Conservation (phyloP, 495 filamentous ascomycete species). For the Massariosphaeria phaeospora region DNA sequence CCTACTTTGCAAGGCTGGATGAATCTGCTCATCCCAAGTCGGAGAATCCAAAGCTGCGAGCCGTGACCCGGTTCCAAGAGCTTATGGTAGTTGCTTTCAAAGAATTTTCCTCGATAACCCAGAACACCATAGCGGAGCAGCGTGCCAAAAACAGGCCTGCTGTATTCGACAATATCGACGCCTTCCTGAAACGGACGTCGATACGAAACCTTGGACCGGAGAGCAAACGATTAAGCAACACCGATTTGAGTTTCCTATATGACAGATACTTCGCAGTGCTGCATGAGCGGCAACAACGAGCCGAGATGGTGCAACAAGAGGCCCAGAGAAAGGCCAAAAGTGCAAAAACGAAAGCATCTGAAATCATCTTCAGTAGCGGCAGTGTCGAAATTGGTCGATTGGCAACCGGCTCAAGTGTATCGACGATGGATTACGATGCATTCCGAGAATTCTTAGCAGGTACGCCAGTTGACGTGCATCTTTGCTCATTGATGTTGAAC, state of each 20-base stretch:
- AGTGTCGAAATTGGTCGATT: constrained; percentile 73
- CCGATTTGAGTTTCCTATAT: constrained; percentile 83
- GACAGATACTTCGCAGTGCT: constrained; percentile 87
- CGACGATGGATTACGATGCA: constrained; percentile 92
- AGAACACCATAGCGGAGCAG: constrained; percentile 82
- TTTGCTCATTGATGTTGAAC: background rate
- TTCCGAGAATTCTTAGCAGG: constrained; percentile 88
- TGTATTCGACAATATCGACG: constrained; percentile 91
- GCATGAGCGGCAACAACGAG: constrained; percentile 83
- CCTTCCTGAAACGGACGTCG: constrained; percentile 91
- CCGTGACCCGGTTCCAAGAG: constrained; percentile 93
- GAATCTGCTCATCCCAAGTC: constrained; percentile 94
- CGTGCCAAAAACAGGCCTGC: constrained; percentile 87
- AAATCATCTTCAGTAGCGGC: constrained; percentile 46
- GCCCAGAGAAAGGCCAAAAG: constrained; percentile 58
- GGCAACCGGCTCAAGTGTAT: constrained; percentile 78
- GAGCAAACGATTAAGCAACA: constrained; percentile 77
- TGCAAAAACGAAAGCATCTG: constrained; percentile 51
- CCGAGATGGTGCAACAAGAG: constrained; percentile 71
- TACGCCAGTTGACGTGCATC: constrained; percentile 2
- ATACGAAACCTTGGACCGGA: constrained; percentile 94
- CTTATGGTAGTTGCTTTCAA: constrained; percentile 98
- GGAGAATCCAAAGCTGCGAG: constrained; percentile 85
- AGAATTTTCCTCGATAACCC: constrained; percentile 92
- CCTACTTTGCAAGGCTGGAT: constrained; percentile 87